Percentiles rank a stretch among this genome's conserved stretches.
phyloP scores from a whole-genome alignment of 306 rosid genomes.

The Vigna nakashimae region DNA sequence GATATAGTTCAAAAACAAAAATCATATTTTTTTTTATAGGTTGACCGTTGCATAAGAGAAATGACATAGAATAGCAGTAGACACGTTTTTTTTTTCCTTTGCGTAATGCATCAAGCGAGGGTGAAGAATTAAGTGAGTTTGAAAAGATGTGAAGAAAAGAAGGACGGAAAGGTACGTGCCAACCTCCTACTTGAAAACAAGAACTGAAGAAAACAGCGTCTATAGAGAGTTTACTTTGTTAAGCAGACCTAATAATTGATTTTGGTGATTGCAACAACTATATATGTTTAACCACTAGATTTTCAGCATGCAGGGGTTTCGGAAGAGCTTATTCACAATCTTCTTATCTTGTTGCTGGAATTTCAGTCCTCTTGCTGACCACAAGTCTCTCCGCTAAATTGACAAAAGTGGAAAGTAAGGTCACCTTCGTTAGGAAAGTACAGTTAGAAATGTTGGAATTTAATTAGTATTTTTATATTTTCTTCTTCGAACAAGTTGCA shows the following conservation, averaged over 20 bases:
- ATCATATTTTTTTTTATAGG: too few relatives aligned
- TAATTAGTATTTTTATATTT: background rate
- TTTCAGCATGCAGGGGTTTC: background rate
- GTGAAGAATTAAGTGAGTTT: background rate
- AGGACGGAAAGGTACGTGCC: constrained; percentile 1
- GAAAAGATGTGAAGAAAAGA: constrained; percentile 3
- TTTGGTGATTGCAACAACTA: background rate
- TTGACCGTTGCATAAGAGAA: too few relatives aligned
- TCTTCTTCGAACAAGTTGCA: background rate
- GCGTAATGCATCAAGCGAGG: background rate
- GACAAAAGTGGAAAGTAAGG: background rate
- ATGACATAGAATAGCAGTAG: background rate
- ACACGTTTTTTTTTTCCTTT: background rate
- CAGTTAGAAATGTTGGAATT: background rate
- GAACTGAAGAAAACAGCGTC: background rate
- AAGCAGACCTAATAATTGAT: background rate
- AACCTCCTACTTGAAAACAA: constrained; percentile 12
- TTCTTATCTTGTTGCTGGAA: background rate
- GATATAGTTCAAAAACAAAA: too few relatives aligned
- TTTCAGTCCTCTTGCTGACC: background rate
- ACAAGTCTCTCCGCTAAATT: background rate
- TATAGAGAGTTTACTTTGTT: background rate
- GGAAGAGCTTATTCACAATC: background rate
- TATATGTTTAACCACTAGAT: background rate
- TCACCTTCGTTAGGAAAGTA: background rate